phyloP scores from a whole-genome alignment of 2,329 filamentous ascomycete species.

The Botrytis byssoidea region DNA sequence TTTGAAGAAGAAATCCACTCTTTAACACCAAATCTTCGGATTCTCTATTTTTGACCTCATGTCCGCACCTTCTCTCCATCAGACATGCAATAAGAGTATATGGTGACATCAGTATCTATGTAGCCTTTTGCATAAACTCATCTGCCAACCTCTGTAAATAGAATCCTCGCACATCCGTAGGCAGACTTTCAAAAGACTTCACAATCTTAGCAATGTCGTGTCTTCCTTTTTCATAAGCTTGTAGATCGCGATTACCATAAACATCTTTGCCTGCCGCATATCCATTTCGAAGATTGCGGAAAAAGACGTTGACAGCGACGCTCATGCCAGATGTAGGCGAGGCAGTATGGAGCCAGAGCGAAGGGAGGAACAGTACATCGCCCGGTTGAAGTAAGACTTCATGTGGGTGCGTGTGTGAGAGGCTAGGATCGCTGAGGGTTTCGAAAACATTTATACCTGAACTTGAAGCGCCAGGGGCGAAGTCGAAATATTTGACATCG shows the following conservation, averaged over 20 bases:
- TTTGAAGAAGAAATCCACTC: neutral
- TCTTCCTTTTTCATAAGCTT: slow-evolving; percentile 79
- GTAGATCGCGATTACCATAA: slow-evolving; percentile 83
- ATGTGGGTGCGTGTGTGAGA: slow-evolving; percentile 58
- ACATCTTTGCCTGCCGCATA: slow-evolving; percentile 78
- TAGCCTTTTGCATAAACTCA: slow-evolving; percentile 52
- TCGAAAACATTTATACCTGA: slow-evolving; percentile 73
- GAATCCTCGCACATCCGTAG: slow-evolving; percentile 66
- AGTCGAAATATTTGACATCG: slow-evolving; percentile 67
- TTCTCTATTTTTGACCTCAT: neutral
- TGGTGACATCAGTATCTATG: neutral
- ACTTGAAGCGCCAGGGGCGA: slow-evolving; percentile 75
- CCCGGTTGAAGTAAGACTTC: slow-evolving; percentile 66
- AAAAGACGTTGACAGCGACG: slow-evolving; percentile 88
- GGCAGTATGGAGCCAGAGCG: slow-evolving; percentile 81
- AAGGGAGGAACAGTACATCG: slow-evolving; percentile 77
- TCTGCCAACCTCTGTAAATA: slow-evolving; percentile 71
- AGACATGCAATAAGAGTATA: neutral
- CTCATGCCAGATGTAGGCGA: slow-evolving; percentile 58
- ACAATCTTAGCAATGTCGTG: slow-evolving; percentile 67
- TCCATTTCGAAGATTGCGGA: slow-evolving; percentile 64
- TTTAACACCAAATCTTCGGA: neutral
- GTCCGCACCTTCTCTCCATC: neutral
- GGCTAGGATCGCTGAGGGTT: slow-evolving; percentile 42
- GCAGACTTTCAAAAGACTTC: slow-evolving; percentile 62